Percentiles rank a stretch among this genome's conserved stretches.
These are phyloP conservation scores for Monosporascus sp. DNA, from an alignment of 2,329 filamentous ascomycete genomes.

Conservation along the genomic window DNA sequence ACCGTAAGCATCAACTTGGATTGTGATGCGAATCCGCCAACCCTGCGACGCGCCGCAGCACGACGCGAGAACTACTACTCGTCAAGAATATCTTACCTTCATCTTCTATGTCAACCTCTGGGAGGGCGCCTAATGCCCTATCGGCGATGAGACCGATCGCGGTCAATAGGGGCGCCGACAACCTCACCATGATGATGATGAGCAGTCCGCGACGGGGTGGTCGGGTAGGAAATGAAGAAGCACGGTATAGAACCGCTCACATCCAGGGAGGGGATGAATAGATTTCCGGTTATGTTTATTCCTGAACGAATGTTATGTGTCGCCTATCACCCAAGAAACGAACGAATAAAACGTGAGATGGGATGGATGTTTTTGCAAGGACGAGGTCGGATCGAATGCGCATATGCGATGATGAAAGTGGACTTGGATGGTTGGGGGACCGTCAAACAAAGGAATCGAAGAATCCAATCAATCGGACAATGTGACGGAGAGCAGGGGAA, in stretches of 20 bases:
- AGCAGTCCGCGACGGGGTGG: too few species aligned
- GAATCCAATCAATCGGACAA: too few species aligned
- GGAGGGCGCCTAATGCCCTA: constrained; percentile 7
- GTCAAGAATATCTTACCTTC: constrained; percentile 2
- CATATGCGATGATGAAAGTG: too few species aligned
- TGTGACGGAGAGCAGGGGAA: too few species aligned
- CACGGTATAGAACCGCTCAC: neutral
- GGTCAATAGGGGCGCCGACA: constrained; percentile 7
- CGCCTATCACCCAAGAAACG: constrained; percentile 1
- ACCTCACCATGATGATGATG: constrained; percentile 17
- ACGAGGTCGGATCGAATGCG: too few species aligned
- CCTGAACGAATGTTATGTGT: constrained; percentile 1
- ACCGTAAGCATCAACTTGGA: neutral
- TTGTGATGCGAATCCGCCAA: too few species aligned
- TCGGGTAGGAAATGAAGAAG: neutral
- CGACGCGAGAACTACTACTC: too few species aligned
- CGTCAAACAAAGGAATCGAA: too few species aligned
- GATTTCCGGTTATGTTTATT: too few species aligned
- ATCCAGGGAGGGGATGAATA: neutral
- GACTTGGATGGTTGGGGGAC: too few species aligned
- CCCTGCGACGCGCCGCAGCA: too few species aligned
- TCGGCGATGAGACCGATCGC: constrained; percentile 7
- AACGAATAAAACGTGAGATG: neutral
- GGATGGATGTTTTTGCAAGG: too few species aligned
- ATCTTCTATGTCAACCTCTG: constrained; percentile 10